phyloP scores from a whole-genome alignment of 305 asterid species.

The Euphrasia arctica region DNA sequence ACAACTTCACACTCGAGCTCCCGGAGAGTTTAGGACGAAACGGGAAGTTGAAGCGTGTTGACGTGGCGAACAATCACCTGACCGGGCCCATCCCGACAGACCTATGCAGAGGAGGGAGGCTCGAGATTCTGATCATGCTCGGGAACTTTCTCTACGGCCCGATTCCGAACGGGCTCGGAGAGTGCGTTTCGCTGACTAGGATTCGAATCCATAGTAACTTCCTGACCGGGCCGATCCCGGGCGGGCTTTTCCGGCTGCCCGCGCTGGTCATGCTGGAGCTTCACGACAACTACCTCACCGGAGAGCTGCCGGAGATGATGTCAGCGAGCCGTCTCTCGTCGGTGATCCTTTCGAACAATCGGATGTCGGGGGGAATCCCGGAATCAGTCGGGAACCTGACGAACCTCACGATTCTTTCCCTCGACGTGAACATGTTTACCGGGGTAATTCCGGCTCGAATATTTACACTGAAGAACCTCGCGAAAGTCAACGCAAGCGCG shows the following conservation, averaged over 20 bases:
- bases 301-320: slow-evolving; percentile 50
- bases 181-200: slow-evolving; percentile 46
- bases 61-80: slow-evolving; percentile 55
- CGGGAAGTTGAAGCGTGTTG: slow-evolving; percentile 40
- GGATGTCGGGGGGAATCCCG: slow-evolving; percentile 58
- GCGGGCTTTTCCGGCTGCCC: slow-evolving; percentile 59
- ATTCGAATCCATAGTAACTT: slow-evolving; percentile 55
- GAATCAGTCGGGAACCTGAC: slow-evolving; percentile 42
- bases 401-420: slow-evolving; percentile 43
- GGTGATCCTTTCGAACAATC: slow-evolving; percentile 50
- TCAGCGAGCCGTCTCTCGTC: slow-evolving; percentile 35
- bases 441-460: slow-evolving; percentile 58
- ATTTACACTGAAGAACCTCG: slow-evolving; percentile 15
- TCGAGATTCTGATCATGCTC: slow-evolving; percentile 49
- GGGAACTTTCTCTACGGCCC: slow-evolving; percentile 63
- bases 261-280: slow-evolving; percentile 60
- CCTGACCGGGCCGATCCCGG: slow-evolving; percentile 63
- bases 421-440: slow-evolving; percentile 46
- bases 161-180: slow-evolving; percentile 62
- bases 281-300: slow-evolving; percentile 49
- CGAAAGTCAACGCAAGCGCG: slow-evolving; percentile 45
- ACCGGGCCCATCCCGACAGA: slow-evolving; percentile 56
- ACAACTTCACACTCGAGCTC: slow-evolving; percentile 63
- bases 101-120: slow-evolving; percentile 55
- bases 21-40: slow-evolving; percentile 68